Evolutionary conservation across 164 flowering plant species (phyloP).

Genomic region (Cinnamomum micranthum): DNA sequence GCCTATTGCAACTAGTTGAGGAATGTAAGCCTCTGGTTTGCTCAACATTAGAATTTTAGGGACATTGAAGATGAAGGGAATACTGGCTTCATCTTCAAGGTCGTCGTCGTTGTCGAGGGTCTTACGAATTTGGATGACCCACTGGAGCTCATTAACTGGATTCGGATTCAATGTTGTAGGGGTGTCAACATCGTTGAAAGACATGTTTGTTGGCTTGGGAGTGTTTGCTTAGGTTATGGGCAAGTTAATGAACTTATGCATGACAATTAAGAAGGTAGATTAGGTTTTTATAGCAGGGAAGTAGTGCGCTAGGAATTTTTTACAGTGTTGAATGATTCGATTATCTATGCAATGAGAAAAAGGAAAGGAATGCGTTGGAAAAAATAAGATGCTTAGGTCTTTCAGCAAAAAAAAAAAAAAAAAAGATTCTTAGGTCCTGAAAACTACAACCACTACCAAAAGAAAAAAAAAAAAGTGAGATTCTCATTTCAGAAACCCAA

Average conservation of each 20-base stretch:
- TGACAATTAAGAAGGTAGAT: not conserved
- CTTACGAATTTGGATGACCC: slow-evolving; percentile 8
- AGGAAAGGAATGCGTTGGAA: too few species aligned
- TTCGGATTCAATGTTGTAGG: not conserved
- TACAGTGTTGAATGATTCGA: too few species aligned
- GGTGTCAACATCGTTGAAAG: not conserved
- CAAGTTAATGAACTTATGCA: not conserved
- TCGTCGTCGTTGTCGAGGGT: not conserved
- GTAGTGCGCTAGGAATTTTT: not conserved
- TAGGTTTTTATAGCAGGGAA: not conserved
- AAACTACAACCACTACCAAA: too few species aligned
- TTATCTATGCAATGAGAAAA: too few species aligned
- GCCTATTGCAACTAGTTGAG: slow-evolving; percentile 9
- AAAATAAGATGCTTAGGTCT: too few species aligned
- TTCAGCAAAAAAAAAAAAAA: too few species aligned
- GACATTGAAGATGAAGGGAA: slow-evolving; percentile 8
- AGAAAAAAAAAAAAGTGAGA: too few species aligned
- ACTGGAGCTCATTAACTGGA: not conserved
- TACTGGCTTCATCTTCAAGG: not conserved
- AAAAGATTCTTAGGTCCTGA: too few species aligned
- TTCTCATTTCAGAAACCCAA: too few species aligned
- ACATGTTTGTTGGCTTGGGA: not conserved
- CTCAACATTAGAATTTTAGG: slow-evolving; percentile 2
- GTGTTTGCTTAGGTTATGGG: not conserved
- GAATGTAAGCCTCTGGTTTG: slow-evolving; percentile 14